Conservation (phyloP, 139 green algal genomes). For the Coelastrella sp. region DNA sequence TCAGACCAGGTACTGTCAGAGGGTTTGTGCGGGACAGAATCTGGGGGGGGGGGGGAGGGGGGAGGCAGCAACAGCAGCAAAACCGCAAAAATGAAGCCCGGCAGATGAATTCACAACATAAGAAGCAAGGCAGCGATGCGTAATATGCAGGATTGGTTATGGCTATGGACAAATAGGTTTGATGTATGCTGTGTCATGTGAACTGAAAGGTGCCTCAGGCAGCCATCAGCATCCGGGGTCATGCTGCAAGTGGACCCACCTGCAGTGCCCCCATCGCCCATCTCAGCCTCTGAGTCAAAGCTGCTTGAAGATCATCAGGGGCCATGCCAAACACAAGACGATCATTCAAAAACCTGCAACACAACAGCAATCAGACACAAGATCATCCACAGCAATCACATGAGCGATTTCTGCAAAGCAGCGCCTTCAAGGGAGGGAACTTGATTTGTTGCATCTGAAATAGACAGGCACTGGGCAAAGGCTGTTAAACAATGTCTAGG, state of each 20-base stretch:
- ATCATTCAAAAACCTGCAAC: conserved; percentile 25
- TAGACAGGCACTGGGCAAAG: neutral
- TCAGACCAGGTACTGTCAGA: conserved; percentile 3
- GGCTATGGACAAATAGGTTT: neutral
- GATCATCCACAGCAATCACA: neutral
- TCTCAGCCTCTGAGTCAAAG: conserved; percentile 17
- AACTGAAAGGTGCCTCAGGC: too few species aligned
- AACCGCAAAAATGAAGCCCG: neutral
- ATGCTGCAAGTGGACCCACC: neutral
- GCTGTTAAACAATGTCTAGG: neutral
- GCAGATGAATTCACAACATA: neutral
- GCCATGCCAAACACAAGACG: conserved; percentile 29
- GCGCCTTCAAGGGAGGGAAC: neutral
- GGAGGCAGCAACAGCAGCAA: neutral
- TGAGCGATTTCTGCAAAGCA: neutral
- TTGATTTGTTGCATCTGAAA: neutral
- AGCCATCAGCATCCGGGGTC: too few species aligned
- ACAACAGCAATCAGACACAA: neutral
- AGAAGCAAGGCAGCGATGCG: neutral
- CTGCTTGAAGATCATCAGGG: neutral
- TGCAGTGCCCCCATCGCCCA: conserved; percentile 33
- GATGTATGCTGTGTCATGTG: neutral
- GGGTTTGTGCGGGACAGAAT: conserved; percentile 33
- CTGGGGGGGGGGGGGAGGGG: neutral
- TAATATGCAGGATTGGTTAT: neutral